Evolutionary conservation across 2,329 filamentous ascomycete species (phyloP), one percentile per base, ranked within the genome.

Genomic region (Colletotrichum sp.): DNA sequence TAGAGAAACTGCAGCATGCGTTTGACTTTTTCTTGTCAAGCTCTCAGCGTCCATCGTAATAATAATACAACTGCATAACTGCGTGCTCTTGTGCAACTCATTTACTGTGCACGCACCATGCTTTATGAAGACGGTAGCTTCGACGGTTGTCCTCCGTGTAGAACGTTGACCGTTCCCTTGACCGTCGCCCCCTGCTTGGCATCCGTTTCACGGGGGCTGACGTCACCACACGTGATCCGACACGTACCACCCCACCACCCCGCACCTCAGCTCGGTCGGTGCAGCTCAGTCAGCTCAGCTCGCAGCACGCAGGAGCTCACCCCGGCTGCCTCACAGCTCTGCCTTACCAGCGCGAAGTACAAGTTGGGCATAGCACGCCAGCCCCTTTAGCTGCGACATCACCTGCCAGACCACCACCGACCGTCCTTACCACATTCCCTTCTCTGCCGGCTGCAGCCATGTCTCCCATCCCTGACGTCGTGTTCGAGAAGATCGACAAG

Each of bases 401-500:
- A 18, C 16, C 27, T 13, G 31, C 29, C 58, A 27, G 33, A 47
- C 43, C 29, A 51, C 43, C 43, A 51, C 43, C 43, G 43, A n/a
- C 36, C 54, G 34, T 62, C 31, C 47, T 11, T 51, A 21, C 55
- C n/a, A 51, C 12, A 24, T 27, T 16, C 51, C 18, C 43, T n/a
- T 8, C 11, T 29, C 16, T 31, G 34, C 13, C n/a, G 43, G 58
- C 31, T 15, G 55, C 67, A 36, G 70, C 55, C 29, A 84, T 84
- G 83, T 82, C 83, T 51, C 70, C 55, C n/a, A 76, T 86, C 24
- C 83, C 85, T 59, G 85, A 86, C 61, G 83, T 85, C 34, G 72
- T 86, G 72, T 83, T 86, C 80, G 81, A 82, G 61, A 84, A 86
- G 73, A 83, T 87, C 4, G 85, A 87, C 80, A 81, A 85, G 18